Evolutionary conservation across 768 basidiomycete species (phyloP).

Genomic region (Clitopilus hobsonii): DNA sequence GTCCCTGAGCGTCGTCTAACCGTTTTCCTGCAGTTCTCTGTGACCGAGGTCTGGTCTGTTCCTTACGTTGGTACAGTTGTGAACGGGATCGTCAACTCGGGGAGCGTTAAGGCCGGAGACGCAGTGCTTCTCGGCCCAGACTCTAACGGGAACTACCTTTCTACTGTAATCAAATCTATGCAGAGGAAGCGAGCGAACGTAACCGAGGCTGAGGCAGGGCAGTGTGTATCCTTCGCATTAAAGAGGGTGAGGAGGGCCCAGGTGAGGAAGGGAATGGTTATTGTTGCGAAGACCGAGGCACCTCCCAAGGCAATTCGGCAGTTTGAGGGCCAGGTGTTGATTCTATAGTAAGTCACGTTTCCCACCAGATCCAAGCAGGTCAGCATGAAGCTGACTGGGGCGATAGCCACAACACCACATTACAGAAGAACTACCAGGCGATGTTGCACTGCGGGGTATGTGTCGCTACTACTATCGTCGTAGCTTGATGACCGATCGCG

Average conservation of each 20-base stretch:
- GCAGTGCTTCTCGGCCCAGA: conserved; percentile 86
- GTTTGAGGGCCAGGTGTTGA: conserved; percentile 92
- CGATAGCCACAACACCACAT: conserved; percentile 83
- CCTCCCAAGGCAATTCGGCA: conserved; percentile 77
- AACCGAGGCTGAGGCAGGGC: conserved; percentile 85
- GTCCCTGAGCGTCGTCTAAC: no score
- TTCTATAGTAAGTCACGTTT: conserved; percentile 68
- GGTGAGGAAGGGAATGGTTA: conserved; percentile 92
- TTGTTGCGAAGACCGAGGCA: conserved; percentile 74
- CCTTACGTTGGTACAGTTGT: conserved; percentile 84
- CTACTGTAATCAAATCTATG: conserved; percentile 82
- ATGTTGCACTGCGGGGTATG: conserved; percentile 91
- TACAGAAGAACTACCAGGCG: conserved; percentile 87
- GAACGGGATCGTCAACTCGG: conserved; percentile 79
- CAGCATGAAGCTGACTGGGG: conserved; percentile 2
- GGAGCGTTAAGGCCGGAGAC: conserved; percentile 75
- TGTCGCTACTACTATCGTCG: conserved; percentile 3
- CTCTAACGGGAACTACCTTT: conserved; percentile 82
- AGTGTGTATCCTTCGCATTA: conserved; percentile 89
- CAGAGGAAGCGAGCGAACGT: conserved; percentile 91
- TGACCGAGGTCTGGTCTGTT: conserved; percentile 86
- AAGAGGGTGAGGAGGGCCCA: conserved; percentile 81
- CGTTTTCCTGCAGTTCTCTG: conserved; percentile 52
- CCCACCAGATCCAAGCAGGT: neutral
- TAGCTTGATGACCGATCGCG: conserved; percentile 2